Base-by-base conservation (phyloP, 805 yeast species). In the Suhomyces prunicola region DNA sequence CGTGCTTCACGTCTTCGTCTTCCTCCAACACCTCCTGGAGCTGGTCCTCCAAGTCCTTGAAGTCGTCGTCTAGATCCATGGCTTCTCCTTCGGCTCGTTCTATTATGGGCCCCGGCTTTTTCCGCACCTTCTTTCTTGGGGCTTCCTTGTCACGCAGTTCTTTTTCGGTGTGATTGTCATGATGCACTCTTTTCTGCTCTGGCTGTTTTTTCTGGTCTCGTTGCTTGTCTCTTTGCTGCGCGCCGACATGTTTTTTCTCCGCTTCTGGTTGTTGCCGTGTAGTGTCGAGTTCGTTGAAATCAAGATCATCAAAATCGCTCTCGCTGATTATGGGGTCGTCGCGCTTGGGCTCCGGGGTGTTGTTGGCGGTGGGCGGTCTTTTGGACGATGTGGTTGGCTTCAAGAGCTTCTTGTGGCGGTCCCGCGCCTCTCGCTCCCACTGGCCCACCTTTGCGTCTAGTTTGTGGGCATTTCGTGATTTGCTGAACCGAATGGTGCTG, bases 41-140 rank as follows among this genome's bases (percentile, higher is more conserved):
- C 53, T 75, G 76, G 52, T 73, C 73, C 49, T 75, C 80, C 44
- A 75, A 65, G 56, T 74, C 79, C 41, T 70, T 70, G 53, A 75
- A 75, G 27, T 74, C 79, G 58, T 75, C 78, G 27, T 66, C 73
- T 54, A 64, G 57, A 17, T 67, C 74, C n/a, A 52, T 52, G 9
- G 58, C 52, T 6, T 44, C 54, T 4, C 48, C 50, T 5, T 46
- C 51, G 13, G 39, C 48, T 12, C 50, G 26, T 22, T 47, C 44
- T 12, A 50, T 45, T 6, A 50, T 50, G 12, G 51, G 46, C 13
- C 44, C 35, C 24, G 41, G 24, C 13, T 42, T 39, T 47, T 35
- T 9, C 15, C 44, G 15, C 48, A 9, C 47, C 29, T 33, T 46
- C 23, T 39, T 39, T 19, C 19, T 19, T 19, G 19, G 19, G 19